Percentiles rank a stretch among this genome's conserved stretches.
Conservation (phyloP, 2,329 filamentous ascomycete genomes). For the Diaporthe vaccinii region DNA sequence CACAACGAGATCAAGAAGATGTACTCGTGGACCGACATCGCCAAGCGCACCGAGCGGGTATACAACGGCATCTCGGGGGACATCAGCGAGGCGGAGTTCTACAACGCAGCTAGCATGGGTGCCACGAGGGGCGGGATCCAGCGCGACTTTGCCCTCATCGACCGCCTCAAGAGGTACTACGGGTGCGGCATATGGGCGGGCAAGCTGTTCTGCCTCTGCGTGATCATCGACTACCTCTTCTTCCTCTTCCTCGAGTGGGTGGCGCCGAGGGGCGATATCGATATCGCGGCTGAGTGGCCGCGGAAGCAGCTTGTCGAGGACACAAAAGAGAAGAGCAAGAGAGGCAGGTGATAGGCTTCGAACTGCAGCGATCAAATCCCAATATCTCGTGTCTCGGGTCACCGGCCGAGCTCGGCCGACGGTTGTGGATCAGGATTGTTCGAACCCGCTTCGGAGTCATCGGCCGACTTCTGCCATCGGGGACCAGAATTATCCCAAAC, state of each 20-base stretch:
- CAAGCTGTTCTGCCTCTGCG: conserved; percentile 95
- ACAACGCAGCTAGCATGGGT: conserved; percentile 77
- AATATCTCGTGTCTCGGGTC: background rate
- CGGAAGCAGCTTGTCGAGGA: conserved; percentile 67
- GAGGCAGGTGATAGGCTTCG: conserved; percentile 28
- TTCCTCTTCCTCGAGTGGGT: conserved; percentile 90
- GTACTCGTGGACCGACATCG: conserved; percentile 99
- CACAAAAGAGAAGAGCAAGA: conserved; percentile 32
- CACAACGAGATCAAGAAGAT: conserved; percentile 98
- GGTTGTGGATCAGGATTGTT: background rate
- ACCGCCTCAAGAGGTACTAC: conserved; percentile 95
- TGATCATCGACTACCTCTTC: conserved; percentile 92
- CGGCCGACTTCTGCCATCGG: background rate
- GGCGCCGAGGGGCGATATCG: conserved; percentile 87
- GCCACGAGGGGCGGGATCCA: conserved; percentile 80
- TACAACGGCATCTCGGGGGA: conserved; percentile 93
- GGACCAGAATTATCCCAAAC: background rate
- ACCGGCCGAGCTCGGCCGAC: background rate
- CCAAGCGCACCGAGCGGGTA: conserved; percentile 91
- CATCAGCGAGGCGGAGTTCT: conserved; percentile 89
- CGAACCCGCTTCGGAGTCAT: background rate
- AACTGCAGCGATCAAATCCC: background rate
- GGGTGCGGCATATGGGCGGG: conserved; percentile 99
- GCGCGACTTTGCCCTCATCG: conserved; percentile 88
- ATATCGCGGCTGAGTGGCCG: conserved; percentile 93